A percentile compares a stretch with the other conserved stretches of the same genome.
phyloP scores from a whole-genome alignment of 2,329 filamentous ascomycete species.

The Fusarium bactridioides region DNA sequence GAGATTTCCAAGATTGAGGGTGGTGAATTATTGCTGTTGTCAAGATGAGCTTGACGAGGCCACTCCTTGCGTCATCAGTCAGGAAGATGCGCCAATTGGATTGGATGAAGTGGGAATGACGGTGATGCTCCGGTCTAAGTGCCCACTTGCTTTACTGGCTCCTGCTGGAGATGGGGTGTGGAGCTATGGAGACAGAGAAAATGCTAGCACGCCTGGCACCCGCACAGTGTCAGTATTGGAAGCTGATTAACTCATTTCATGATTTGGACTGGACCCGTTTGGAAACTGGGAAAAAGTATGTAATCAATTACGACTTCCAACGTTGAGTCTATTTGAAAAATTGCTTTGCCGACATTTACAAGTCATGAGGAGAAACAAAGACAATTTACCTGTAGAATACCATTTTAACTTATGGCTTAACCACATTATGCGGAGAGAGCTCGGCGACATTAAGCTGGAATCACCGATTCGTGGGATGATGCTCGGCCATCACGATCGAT shows the following conservation, averaged over 20 bases:
- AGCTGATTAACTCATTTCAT: slow-evolving; percentile 1
- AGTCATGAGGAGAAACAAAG: background rate
- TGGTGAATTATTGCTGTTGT: slow-evolving; percentile 24
- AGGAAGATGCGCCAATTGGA: slow-evolving; percentile 31
- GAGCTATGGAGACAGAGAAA: slow-evolving; percentile 28
- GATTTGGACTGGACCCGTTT: background rate
- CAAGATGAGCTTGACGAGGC: slow-evolving; percentile 23
- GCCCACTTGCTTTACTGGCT: slow-evolving; percentile 23
- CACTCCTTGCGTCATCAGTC: slow-evolving; percentile 39
- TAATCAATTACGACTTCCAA: background rate
- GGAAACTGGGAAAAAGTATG: background rate
- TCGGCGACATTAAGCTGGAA: background rate
- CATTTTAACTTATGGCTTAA: background rate
- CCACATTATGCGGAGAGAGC: background rate
- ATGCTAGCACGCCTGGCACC: slow-evolving; percentile 10
- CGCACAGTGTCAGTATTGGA: slow-evolving; percentile 34
- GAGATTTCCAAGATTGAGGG: slow-evolving; percentile 13
- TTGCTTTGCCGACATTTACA: slow-evolving; percentile 2
- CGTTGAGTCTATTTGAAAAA: background rate
- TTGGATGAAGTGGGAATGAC: slow-evolving; percentile 34
- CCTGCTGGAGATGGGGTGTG: slow-evolving; percentile 29
- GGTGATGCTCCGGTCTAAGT: slow-evolving; percentile 21
- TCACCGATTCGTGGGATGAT: slow-evolving; percentile 17
- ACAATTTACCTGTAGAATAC: background rate
- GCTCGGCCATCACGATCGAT: slow-evolving; percentile 16